Evolutionary conservation across 345 rosid species (phyloP), one percentile per base, ranked within the genome.

Genomic region (Eucalyptus urophylla): DNA sequence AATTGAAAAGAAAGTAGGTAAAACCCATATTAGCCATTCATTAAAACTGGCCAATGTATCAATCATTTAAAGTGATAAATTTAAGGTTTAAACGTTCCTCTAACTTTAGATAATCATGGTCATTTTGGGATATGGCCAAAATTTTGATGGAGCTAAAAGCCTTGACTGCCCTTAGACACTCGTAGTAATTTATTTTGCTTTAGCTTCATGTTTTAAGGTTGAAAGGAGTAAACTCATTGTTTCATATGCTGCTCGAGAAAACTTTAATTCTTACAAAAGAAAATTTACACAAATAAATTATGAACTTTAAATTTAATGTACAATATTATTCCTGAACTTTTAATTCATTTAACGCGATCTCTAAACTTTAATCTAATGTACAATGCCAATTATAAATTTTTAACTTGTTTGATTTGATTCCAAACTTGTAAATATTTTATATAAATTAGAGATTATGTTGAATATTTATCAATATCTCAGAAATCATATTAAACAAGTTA

Each of bases 361-460:
- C 9, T 51, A 51, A 17, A 51, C 9, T 17, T 51, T 17, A 51
- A 3, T 16, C 1, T 51, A 51, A 51, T 51, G 1, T 51, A 8
- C 2, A 51, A 51, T 51, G 0, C 16, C 0, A 17, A 51, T 51
- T 51, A 51, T 17, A 2, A 17, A 51, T 0, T 51, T 16, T 51
- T 51, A 51, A 51, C 0, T 51, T 51, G 0, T 51, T 51, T 51
- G 9, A 51, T 51, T 17, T 51, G 22, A 19, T 51, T 51, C 0
- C 9, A 0, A 51, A 17, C 8, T 17, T 51, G 0, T 51, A 51
- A 51, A 7, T 3, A 51, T 51, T 51, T 51, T 0, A 51, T 51
- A 17, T 17, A 51, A 51, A 51, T 51, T 51, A 17, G 4, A 51
- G 22, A 1, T 1, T 51, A 51, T 17, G 4, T 51, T 51, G 56